Percentiles rank a stretch among this genome's conserved stretches.
Conservation (phyloP, 2,329 filamentous ascomycete species). For the Knoxdaviesia proteae region DNA sequence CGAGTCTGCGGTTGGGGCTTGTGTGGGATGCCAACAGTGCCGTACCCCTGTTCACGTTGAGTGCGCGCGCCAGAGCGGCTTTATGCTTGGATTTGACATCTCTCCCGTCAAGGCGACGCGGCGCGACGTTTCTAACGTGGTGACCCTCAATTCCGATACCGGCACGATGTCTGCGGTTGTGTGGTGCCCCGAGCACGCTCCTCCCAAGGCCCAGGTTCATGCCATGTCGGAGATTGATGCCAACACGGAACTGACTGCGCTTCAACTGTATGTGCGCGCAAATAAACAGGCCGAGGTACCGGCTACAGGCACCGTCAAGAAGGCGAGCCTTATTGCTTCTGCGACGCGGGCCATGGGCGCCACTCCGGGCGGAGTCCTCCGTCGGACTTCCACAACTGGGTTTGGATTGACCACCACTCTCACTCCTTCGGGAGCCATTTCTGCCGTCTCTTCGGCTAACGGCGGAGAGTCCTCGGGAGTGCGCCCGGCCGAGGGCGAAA, state of each 20-base stretch:
- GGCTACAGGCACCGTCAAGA: slow-evolving; percentile 78
- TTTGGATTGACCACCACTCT: slow-evolving; percentile 9
- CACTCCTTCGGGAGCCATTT: no score
- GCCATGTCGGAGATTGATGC: slow-evolving; percentile 57
- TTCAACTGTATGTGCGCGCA: slow-evolving; percentile 71
- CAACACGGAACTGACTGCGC: slow-evolving; percentile 50
- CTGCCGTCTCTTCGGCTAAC: neutral
- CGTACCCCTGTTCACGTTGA: slow-evolving; percentile 58
- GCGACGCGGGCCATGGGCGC: slow-evolving; percentile 32
- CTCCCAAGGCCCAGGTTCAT: slow-evolving; percentile 52
- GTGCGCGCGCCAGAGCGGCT: slow-evolving; percentile 69
- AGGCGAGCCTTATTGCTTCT: slow-evolving; percentile 58
- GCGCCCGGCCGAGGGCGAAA: slow-evolving; percentile 14
- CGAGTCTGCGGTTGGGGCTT: slow-evolving; percentile 55
- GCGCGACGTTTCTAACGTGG: slow-evolving; percentile 58
- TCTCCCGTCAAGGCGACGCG: slow-evolving; percentile 75
- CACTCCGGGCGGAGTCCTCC: slow-evolving; percentile 16
- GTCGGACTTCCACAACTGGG: slow-evolving; percentile 35
- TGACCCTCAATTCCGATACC: slow-evolving; percentile 60
- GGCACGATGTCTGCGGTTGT: slow-evolving; percentile 70
- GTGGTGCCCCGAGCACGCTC: slow-evolving; percentile 81
- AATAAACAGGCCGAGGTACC: slow-evolving; percentile 90
- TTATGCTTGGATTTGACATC: slow-evolving; percentile 76
- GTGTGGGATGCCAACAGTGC: slow-evolving; percentile 63
- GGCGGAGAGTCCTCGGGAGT: slow-evolving; percentile 8